These are phyloP conservation scores for Coemansia reversa DNA, from an alignment of 192 early-diverging fungal genomes.

Conservation along the genomic window DNA sequence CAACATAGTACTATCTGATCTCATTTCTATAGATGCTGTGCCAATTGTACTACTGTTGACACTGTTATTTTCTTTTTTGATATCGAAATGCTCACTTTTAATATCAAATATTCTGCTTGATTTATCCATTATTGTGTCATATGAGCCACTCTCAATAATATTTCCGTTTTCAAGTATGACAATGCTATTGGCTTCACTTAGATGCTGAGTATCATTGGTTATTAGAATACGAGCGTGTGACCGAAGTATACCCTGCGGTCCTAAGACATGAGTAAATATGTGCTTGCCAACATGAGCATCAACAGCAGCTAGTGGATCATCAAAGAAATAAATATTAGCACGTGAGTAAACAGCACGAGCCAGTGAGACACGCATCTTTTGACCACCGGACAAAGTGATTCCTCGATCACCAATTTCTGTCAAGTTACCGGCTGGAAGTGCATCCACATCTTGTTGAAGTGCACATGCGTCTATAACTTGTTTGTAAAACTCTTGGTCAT, in stretches of 20 bases:
- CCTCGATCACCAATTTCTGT: constrained; percentile 66
- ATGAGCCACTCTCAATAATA: constrained; percentile 54
- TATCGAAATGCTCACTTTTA: constrained; percentile 16
- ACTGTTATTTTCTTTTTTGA: constrained; percentile 15
- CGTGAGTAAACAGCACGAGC: constrained; percentile 81
- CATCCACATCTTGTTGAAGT: constrained; percentile 55
- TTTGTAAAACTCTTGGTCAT: constrained; percentile 57
- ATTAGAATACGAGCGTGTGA: constrained; percentile 58
- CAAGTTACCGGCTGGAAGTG: constrained; percentile 58
- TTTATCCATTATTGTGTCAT: constrained; percentile 48
- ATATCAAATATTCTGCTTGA: constrained; percentile 52
- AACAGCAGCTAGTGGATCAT: constrained; percentile 57
- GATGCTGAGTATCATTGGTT: constrained; percentile 60
- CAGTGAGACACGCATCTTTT: constrained; percentile 63
- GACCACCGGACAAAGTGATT: constrained; percentile 87
- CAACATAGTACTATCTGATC: too few relatives aligned
- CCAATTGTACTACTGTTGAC: neutral
- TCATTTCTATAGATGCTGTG: too few relatives aligned
- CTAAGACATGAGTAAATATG: constrained; percentile 75
- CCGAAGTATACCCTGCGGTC: constrained; percentile 51
- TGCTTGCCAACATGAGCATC: constrained; percentile 72
- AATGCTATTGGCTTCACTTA: constrained; percentile 52
- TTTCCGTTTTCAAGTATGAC: constrained; percentile 55
- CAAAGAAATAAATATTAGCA: constrained; percentile 80
- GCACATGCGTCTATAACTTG: constrained; percentile 59